Conservation (phyloP, 768 basidiomycete genomes). For the Crassisporium funariophilum region DNA sequence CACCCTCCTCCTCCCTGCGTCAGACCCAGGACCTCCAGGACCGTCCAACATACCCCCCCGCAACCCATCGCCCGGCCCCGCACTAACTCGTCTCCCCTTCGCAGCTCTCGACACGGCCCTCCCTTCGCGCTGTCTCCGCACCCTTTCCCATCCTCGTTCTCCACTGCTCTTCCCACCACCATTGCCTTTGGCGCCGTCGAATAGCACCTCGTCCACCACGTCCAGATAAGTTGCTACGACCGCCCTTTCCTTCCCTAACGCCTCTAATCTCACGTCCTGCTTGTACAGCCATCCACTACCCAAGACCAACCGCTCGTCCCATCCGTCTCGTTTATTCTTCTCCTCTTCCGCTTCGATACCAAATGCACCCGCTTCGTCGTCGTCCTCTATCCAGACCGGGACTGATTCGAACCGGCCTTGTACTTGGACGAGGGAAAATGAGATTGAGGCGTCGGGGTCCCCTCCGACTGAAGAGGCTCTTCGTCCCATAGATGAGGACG, state of each 20-base stretch:
- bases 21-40: slow-evolving; percentile 11
- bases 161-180: slow-evolving; percentile 51
- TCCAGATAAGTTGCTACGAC: slow-evolving; percentile 67
- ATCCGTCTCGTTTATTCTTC: slow-evolving; percentile 66
- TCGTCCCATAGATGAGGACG: too few species aligned
- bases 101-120: slow-evolving; percentile 41
- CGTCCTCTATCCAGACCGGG: slow-evolving; percentile 83
- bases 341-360: slow-evolving; percentile 43
- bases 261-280: slow-evolving; percentile 58
- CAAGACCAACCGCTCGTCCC: slow-evolving; percentile 82
- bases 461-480: slow-evolving; percentile 31
- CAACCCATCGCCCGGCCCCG: slow-evolving; percentile 37
- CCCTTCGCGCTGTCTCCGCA: slow-evolving; percentile 47
- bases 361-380: slow-evolving; percentile 35
- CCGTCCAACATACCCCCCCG: slow-evolving; percentile 17
- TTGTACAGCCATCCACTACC: slow-evolving; percentile 84
- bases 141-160: slow-evolving; percentile 50
- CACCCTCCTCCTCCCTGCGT: slow-evolving; percentile 49
- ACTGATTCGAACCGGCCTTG: slow-evolving; percentile 65
- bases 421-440: slow-evolving; percentile 70
- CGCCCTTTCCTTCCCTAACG: slow-evolving; percentile 57
- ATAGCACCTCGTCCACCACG: slow-evolving; percentile 79
- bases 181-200: slow-evolving; percentile 56
- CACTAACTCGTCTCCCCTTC: slow-evolving; percentile 52
- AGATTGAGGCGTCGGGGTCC: slow-evolving; percentile 65